Base-by-base conservation (phyloP, 2,329 filamentous ascomycete species). In the Chaetomiaceae sp. region DNA sequence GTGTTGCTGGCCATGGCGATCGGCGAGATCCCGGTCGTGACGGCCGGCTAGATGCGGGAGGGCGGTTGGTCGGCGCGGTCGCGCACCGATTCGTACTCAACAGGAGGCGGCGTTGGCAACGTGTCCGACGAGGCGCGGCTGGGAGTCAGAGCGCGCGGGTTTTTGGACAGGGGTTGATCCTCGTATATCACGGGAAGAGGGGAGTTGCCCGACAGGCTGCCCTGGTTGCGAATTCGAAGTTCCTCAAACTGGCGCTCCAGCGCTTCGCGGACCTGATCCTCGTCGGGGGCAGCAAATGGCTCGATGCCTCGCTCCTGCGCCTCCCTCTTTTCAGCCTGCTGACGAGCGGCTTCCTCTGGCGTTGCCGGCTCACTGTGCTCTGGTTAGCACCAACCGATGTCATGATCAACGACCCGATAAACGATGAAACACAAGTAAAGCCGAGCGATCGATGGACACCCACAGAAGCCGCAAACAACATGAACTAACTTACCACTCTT, bases 1-100 rank as follows among this genome's bases (percentile, higher is more conserved):
- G 52, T 48, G 32, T 18, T 22, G 32, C 15, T 60, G 9, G 62
- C 57, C 63, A 65, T 65, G 48, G 34, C 52, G 47, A 38, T 26
- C 27, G 46, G 35, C 34, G 40, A 17, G n/a, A n/a, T 22, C 18
- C 24, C 38, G 20, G 44, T 44, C 43, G 15, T 15, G 35, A 42
- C 42, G 12, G 32, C n/a, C n/a, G 18, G 20, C 29, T 44, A 50
- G 33, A 45, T 35, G 14, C 5, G 33, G 20, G 32, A 38, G 3
- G 22, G n/a, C 6, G 27, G 22, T 20, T 29, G 36, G 4, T 29
- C 19, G 22, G 6, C 10, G 38, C 8, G 22, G 43, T 40, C 30
- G 8, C 15, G 30, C 22, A 9, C 38, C 7, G 2, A 14, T 24
- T 4, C 5, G 26, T 18, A 14, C 34, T 17, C 20, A 17, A 17